These are phyloP conservation scores for Colletotrichum godetiae DNA, from an alignment of 2,329 filamentous ascomycete species.

Conservation along the genomic window DNA sequence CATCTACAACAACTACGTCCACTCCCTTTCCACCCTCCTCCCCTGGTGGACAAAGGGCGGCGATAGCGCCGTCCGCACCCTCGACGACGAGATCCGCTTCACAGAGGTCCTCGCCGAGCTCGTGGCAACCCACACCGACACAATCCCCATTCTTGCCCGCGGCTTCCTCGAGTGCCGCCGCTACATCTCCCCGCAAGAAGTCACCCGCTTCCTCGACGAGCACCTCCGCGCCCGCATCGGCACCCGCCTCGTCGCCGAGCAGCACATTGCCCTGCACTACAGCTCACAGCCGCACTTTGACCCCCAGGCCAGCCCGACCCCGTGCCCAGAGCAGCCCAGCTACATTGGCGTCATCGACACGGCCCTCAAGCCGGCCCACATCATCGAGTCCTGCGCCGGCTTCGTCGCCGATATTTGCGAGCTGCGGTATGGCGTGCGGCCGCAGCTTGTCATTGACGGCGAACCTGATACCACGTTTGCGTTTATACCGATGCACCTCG, in stretches of 20 bases:
- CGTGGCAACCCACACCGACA: conserved; percentile 94
- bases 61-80: conserved; percentile 70
- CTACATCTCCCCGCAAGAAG: conserved; percentile 84
- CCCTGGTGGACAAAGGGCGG: conserved; percentile 69
- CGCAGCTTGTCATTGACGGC: conserved; percentile 83
- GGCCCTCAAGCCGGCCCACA: conserved; percentile 81
- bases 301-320: conserved; percentile 60
- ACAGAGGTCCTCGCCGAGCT: conserved; percentile 93
- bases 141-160: conserved; percentile 89
- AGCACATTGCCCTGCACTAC: conserved; percentile 92
- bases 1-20: conserved; percentile 96
- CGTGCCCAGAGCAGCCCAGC: conserved; percentile 64
- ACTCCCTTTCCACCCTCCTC: conserved; percentile 89
- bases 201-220: conserved; percentile 93
- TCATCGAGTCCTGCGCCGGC: conserved; percentile 85
- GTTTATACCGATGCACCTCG: conserved; percentile 93
- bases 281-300: conserved; percentile 77
- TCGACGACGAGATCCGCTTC: conserved; percentile 91
- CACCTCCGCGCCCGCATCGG: conserved; percentile 95
- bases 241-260: conserved; percentile 92
- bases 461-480: conserved; percentile 90
- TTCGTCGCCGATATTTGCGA: conserved; percentile 98
- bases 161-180: conserved; percentile 94
- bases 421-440: conserved; percentile 91
- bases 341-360: conserved; percentile 98